Conservation (phyloP, 2,329 filamentous ascomycete genomes). For the Parasarocladium wereldwijsianum region DNA sequence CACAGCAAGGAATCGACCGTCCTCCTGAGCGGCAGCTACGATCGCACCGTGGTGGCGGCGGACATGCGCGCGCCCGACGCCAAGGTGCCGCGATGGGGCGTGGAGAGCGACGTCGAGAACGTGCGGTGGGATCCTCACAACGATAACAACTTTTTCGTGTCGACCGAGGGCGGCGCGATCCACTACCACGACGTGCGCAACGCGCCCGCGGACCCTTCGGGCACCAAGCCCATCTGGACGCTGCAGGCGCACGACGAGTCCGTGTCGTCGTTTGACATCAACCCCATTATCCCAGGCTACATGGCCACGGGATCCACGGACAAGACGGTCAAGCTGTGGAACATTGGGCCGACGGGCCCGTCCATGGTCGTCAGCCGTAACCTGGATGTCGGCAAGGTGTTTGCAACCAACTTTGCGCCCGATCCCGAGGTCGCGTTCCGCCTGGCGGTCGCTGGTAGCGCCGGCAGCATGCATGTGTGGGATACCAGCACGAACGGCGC, state of each 20-base stretch:
- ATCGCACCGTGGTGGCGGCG: constrained; percentile 82
- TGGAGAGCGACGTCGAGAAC: constrained; percentile 89
- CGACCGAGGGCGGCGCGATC: constrained; percentile 80
- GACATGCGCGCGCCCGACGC: constrained; percentile 91
- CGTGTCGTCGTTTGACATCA: constrained; percentile 85
- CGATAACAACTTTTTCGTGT: constrained; percentile 85
- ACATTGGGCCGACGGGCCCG: constrained; percentile 65
- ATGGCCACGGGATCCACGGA: constrained; percentile 88
- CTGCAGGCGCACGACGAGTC: constrained; percentile 91
- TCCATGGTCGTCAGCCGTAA: constrained; percentile 86
- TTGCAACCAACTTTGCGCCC: constrained; percentile 79
- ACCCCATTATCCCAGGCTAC: constrained; percentile 78
- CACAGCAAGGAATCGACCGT: constrained; percentile 77
- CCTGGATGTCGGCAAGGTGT: constrained; percentile 87
- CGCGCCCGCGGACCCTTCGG: constrained; percentile 54
- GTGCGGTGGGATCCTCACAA: constrained; percentile 90
- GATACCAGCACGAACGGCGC: constrained; percentile 87
- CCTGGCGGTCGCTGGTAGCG: constrained; percentile 85
- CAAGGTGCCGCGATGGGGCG: constrained; percentile 71
- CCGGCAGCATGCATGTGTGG: constrained; percentile 87
- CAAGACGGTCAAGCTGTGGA: constrained; percentile 95
- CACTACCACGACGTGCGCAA: constrained; percentile 84
- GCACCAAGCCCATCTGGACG: constrained; percentile 81
- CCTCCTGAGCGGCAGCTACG: constrained; percentile 85
- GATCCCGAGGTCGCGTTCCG: constrained; percentile 85